Evolutionary conservation across 306 rosid genomes (phyloP).

Genomic region (Corylus heterophylla): DNA sequence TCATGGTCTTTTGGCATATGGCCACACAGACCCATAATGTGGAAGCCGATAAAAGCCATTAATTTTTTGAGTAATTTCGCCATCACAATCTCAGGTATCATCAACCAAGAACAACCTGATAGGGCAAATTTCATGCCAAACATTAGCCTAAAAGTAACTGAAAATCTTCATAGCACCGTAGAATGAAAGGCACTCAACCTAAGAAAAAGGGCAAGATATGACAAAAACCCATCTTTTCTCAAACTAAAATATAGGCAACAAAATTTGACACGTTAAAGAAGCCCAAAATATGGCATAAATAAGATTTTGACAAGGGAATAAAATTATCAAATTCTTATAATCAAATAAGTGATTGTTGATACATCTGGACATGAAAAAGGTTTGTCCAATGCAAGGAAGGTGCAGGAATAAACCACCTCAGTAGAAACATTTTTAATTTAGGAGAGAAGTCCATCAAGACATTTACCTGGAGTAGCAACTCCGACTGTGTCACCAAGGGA

Average conservation of each 20-base stretch:
- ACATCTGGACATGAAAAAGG: background rate
- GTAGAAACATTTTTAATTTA: background rate
- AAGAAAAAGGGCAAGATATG: background rate
- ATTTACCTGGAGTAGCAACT: constrained; percentile 84
- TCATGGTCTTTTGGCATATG: background rate
- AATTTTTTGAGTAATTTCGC: background rate
- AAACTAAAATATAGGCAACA: background rate
- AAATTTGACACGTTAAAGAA: background rate
- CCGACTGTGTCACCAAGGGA: constrained; percentile 97
- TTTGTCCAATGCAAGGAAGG: background rate
- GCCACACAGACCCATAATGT: background rate
- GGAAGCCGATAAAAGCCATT: background rate
- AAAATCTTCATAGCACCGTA: background rate
- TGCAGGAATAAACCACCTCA: background rate
- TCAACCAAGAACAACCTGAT: background rate
- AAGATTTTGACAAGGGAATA: background rate
- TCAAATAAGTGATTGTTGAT: background rate
- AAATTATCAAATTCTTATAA: background rate
- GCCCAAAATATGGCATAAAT: background rate
- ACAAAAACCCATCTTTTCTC: background rate
- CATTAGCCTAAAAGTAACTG: background rate
- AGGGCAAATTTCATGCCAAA: background rate
- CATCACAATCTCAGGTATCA: background rate
- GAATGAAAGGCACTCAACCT: background rate
- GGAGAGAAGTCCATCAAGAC: constrained; percentile 14